These are phyloP conservation scores for Metarhizium robertsii DNA, from an alignment of 2,329 filamentous ascomycete genomes.

Conservation along the genomic window DNA sequence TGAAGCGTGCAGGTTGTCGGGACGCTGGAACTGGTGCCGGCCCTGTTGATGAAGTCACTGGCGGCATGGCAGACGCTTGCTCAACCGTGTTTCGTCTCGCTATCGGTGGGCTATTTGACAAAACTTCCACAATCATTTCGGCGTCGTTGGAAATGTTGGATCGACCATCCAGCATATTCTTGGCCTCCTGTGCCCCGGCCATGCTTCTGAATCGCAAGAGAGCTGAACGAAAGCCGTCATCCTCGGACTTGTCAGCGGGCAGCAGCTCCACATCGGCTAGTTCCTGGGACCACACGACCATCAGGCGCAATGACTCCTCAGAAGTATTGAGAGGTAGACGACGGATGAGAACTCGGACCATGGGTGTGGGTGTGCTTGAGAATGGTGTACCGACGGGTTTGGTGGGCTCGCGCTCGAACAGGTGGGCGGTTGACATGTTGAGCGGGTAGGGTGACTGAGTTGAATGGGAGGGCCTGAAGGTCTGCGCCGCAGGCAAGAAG, in stretches of 20 bases:
- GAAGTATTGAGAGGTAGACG: constrained; percentile 44
- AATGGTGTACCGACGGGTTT: constrained; percentile 31
- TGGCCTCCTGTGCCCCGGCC: constrained; percentile 45
- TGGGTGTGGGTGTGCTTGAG: constrained; percentile 23
- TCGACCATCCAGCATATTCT: constrained; percentile 48
- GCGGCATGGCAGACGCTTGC: constrained; percentile 10
- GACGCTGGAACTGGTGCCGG: constrained; percentile 31
- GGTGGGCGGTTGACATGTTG: constrained; percentile 20
- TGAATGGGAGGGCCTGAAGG: constrained; percentile 24
- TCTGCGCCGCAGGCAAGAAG: constrained; percentile 30
- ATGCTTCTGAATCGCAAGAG: constrained; percentile 43
- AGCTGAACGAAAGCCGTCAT: constrained; percentile 41
- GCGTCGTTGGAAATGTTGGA: constrained; percentile 39
- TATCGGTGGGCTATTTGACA: constrained; percentile 30
- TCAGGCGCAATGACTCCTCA: constrained; percentile 43
- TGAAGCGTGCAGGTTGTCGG: constrained; percentile 51
- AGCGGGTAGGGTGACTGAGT: constrained; percentile 25
- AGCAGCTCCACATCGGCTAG: constrained; percentile 42
- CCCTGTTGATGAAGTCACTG: constrained; percentile 29
- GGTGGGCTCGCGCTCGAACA: constrained; percentile 30
- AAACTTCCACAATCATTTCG: constrained; percentile 48
- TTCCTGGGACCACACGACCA: constrained; percentile 51
- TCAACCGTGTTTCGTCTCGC: constrained; percentile 18
- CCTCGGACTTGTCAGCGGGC: constrained; percentile 37
- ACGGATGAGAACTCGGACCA: constrained; percentile 39